Base-by-base conservation (phyloP, 2,329 filamentous ascomycete genomes). In the Aspergillus sojae region DNA sequence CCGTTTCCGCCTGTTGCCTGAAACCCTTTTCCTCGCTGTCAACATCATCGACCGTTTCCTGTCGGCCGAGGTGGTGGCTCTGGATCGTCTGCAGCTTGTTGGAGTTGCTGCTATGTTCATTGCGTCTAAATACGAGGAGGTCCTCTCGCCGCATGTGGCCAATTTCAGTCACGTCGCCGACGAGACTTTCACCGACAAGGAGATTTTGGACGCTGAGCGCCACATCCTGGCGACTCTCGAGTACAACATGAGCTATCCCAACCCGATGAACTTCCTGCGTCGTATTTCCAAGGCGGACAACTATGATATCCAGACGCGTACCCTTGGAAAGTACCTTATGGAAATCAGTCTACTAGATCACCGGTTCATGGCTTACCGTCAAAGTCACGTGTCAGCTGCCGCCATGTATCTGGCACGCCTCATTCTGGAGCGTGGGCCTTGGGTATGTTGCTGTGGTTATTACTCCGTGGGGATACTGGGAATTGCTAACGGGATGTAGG, bases 71-170 rank as follows among this genome's bases (percentile, higher is more conserved):
- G 91, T 97, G 36, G 95, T 99, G 53, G 93, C 96, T 81, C 89
- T 99, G 54, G 94, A 98, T 78, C 93, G 94, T 66, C 89, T 99
- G 6, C 95, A 99, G 81, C 87, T 99, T 10, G 95, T 99, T 63
- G 95, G 95, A 74, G 94, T 98, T 74, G 97, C 95, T 28, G 95
- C 94, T 79, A 98, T 99, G 95, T 98, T 98, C 83, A 97, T 98
- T 75, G 95, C 95, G 14, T 96, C 94, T 75, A 99, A 99, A 83
- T 99, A 98, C 56, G 94, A 99, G 80, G 95, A 99, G 78, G 94
- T 99, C 57, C 87, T 99, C 57, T 98, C 95, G 12, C 95, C 95
- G 53, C 94, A 98, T 71, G 94, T 99, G 45, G 90, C 91, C 78
- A 97, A 97, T 85, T 99, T 99, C 85, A 92, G 92, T 72, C 93